These are phyloP conservation scores for Bauhinia variegata DNA, from an alignment of 306 rosid species.

Conservation along the genomic window DNA sequence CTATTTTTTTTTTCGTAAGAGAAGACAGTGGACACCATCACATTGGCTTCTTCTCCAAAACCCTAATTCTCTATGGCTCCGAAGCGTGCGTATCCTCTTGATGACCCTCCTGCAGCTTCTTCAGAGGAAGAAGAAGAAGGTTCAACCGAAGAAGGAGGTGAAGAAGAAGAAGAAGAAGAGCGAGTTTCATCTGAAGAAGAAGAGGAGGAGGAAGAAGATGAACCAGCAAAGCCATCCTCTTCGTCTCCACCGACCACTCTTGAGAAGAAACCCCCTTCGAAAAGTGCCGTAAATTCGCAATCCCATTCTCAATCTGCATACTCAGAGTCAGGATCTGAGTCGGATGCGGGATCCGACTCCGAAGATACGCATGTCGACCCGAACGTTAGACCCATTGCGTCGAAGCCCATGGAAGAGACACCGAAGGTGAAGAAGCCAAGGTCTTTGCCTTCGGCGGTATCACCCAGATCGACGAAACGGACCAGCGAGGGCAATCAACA, in stretches of 20 bases:
- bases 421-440: conserved; percentile 23
- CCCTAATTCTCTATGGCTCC: conserved; percentile 45
- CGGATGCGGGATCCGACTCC: conserved; percentile 41
- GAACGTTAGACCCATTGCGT: conserved; percentile 36
- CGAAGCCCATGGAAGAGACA: conserved; percentile 50
- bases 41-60: not conserved
- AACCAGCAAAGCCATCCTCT: conserved; percentile 16
- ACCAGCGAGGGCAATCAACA: not conserved
- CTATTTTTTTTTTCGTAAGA: too few relatives aligned
- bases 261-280: conserved; percentile 24
- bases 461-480: conserved; percentile 39
- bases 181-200: conserved; percentile 32
- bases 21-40: too few relatives aligned
- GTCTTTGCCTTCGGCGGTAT: conserved; percentile 11
- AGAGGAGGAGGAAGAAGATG: conserved; percentile 19
- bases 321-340: conserved; percentile 39
- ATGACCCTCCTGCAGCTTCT: conserved; percentile 56
- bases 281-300: conserved; percentile 14
- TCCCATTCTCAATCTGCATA: conserved; percentile 32
- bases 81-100: conserved; percentile 49
- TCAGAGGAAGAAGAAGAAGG: conserved; percentile 44
- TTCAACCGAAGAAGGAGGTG: not conserved
- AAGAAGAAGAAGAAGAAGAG: too few relatives aligned
- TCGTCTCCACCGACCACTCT: conserved; percentile 15
- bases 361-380: not conserved